A percentile compares a stretch with the other conserved stretches of the same genome.
Evolutionary conservation across 2,329 filamentous ascomycete genomes (phyloP).

Genomic region (Didymellaceae sp.): DNA sequence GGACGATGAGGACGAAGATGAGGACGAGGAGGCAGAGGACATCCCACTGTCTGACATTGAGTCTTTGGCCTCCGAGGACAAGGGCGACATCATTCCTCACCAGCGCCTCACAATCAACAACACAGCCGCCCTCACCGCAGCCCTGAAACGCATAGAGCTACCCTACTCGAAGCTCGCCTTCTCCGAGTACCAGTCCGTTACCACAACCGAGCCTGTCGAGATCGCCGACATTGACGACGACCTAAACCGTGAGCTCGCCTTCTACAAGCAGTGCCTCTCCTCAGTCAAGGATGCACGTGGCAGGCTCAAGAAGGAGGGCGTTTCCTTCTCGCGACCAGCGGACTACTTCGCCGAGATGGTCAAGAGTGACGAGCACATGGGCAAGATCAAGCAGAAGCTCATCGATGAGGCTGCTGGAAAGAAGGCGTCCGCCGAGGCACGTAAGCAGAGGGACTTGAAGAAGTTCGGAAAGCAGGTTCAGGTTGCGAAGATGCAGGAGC

Average conservation of each 20-base stretch:
- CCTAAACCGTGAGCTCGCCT: slow-evolving; percentile 86
- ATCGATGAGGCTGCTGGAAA: slow-evolving; percentile 90
- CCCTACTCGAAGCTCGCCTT: slow-evolving; percentile 76
- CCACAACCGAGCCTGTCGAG: slow-evolving; percentile 70
- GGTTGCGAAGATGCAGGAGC: slow-evolving; percentile 92
- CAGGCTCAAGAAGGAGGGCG: slow-evolving; percentile 79
- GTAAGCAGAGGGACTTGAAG: slow-evolving; percentile 92
- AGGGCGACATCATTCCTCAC: slow-evolving; percentile 85
- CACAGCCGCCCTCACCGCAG: slow-evolving; percentile 79
- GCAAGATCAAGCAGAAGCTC: slow-evolving; percentile 90
- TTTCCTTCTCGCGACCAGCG: slow-evolving; percentile 84
- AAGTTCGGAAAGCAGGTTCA: slow-evolving; percentile 99
- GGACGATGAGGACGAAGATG: slow-evolving; percentile 60
- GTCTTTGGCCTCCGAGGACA: slow-evolving; percentile 78
- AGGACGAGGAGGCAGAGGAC: slow-evolving; percentile 81
- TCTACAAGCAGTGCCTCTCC: slow-evolving; percentile 87
- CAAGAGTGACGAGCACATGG: slow-evolving; percentile 98
- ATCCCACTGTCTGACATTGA: slow-evolving; percentile 89
- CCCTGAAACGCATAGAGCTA: slow-evolving; percentile 79
- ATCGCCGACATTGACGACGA: slow-evolving; percentile 91
- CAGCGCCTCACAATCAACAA: slow-evolving; percentile 98
- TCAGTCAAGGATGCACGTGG: slow-evolving; percentile 75
- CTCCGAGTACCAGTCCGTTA: slow-evolving; percentile 79
- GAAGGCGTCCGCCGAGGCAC: slow-evolving; percentile 89
- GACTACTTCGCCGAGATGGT: slow-evolving; percentile 99